Evolutionary conservation across 2,329 filamentous ascomycete species (phyloP).

Genomic region (Chaetomium sp.): DNA sequence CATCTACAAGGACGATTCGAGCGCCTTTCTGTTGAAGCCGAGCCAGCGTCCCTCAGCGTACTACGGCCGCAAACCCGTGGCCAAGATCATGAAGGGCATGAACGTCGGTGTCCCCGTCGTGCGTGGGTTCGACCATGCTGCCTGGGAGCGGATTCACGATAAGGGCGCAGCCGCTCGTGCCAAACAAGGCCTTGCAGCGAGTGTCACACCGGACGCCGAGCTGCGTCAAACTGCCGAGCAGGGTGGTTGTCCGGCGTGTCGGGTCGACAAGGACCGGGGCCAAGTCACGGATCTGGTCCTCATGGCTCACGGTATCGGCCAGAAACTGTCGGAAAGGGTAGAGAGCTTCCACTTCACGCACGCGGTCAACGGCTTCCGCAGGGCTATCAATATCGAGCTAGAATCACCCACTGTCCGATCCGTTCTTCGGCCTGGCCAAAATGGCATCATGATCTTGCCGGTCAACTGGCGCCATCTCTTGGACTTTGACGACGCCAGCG

Average conservation of each 20-base stretch:
- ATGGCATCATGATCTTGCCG: slow-evolving; percentile 88
- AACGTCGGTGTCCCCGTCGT: slow-evolving; percentile 82
- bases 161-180: slow-evolving; percentile 29
- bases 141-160: slow-evolving; percentile 67
- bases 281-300: slow-evolving; percentile 82
- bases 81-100: slow-evolving; percentile 76
- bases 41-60: slow-evolving; percentile 79
- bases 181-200: slow-evolving; percentile 13
- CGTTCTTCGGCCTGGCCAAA: slow-evolving; percentile 68
- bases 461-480: slow-evolving; percentile 90
- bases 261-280: slow-evolving; percentile 55
- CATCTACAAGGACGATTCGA: slow-evolving; percentile 70
- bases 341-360: slow-evolving; percentile 98
- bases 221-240: slow-evolving; percentile 9
- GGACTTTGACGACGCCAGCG: slow-evolving; percentile 75
- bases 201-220: background rate
- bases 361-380: slow-evolving; percentile 82
- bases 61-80: slow-evolving; percentile 72
- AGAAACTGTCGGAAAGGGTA: slow-evolving; percentile 89
- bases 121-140: slow-evolving; percentile 73
- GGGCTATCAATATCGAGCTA: slow-evolving; percentile 80
- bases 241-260: slow-evolving; percentile 50
- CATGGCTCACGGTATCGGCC: slow-evolving; percentile 91
- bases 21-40: slow-evolving; percentile 81
- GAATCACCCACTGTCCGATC: slow-evolving; percentile 66